A percentile compares a stretch with the other conserved stretches of the same genome.
These are phyloP conservation scores for Metschnikowia anglica DNA, from an alignment of 805 yeast genomes.

Conservation along the genomic window DNA sequence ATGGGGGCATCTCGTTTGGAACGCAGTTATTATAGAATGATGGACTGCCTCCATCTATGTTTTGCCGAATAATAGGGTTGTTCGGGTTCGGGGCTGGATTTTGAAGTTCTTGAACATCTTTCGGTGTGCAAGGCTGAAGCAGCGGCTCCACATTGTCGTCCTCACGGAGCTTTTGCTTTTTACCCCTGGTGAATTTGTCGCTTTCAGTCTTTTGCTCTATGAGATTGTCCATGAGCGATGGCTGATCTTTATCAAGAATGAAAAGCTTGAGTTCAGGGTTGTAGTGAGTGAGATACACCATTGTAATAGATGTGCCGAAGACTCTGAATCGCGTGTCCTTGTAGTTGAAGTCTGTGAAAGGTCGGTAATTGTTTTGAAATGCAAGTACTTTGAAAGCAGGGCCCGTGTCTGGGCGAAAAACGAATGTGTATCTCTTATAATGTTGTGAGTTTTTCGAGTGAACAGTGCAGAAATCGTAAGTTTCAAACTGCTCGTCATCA, in stretches of 20 bases:
- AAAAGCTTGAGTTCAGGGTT: slow-evolving; percentile 36
- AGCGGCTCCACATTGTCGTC: not conserved
- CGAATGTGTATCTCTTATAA: slow-evolving; percentile 30
- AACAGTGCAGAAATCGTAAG: slow-evolving; percentile 36
- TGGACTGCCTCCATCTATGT: slow-evolving; percentile 5
- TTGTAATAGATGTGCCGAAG: slow-evolving; percentile 35
- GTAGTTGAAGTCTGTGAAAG: slow-evolving; percentile 41
- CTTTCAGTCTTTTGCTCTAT: slow-evolving; percentile 25
- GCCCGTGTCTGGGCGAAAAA: slow-evolving; percentile 25
- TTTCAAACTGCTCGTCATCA: slow-evolving; percentile 31
- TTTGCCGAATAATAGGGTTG: slow-evolving; percentile 26
- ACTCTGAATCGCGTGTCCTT: slow-evolving; percentile 38
- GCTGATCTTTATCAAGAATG: slow-evolving; percentile 34
- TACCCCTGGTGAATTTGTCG: slow-evolving; percentile 1
- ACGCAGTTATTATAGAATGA: slow-evolving; percentile 18
- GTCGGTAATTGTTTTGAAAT: slow-evolving; percentile 37
- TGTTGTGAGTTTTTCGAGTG: slow-evolving; percentile 28
- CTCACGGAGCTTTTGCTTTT: not conserved
- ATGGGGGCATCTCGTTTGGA: slow-evolving; percentile 39
- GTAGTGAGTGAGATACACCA: slow-evolving; percentile 30
- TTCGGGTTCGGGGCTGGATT: slow-evolving; percentile 35
- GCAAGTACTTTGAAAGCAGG: slow-evolving; percentile 27
- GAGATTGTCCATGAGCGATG: slow-evolving; percentile 37
- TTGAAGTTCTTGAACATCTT: slow-evolving; percentile 14
- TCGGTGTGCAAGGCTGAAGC: not conserved